Conservation (phyloP, 768 basidiomycete species). For the Gymnopilus dilepis region DNA sequence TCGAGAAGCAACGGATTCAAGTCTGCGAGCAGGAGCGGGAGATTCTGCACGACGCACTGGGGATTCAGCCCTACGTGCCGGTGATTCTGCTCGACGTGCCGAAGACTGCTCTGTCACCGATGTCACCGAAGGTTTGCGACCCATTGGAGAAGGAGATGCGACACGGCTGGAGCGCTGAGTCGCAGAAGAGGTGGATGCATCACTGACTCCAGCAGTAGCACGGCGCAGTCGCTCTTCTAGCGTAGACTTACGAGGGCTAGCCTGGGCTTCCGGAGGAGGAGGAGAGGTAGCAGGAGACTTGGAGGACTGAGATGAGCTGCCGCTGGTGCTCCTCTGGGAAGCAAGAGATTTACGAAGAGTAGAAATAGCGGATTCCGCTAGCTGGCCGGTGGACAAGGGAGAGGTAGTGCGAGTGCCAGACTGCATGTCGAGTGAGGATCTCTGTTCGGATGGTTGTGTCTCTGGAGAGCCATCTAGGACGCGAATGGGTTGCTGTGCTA, state of each 20-base stretch:
- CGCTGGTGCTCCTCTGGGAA: conserved; percentile 48
- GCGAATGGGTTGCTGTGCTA: conserved; percentile 56
- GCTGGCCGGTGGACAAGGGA: conserved; percentile 52
- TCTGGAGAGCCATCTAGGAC: conserved; percentile 34
- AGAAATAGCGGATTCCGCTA: conserved; percentile 64
- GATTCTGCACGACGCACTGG: neutral
- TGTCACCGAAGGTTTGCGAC: conserved; percentile 17
- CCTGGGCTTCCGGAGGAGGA: conserved; percentile 10
- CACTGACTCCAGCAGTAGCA: conserved; percentile 59
- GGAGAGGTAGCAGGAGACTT: conserved; percentile 20
- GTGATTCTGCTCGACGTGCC: neutral
- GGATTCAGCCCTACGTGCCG: neutral
- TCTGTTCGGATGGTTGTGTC: conserved; percentile 36
- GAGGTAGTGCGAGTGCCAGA: conserved; percentile 30
- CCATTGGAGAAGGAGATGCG: conserved; percentile 46
- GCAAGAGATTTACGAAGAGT: conserved; percentile 70
- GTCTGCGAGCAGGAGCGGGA: conserved; percentile 8
- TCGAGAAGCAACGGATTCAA: neutral
- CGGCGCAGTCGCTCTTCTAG: conserved; percentile 82
- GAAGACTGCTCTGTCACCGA: conserved; percentile 10
- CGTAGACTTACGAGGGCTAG: conserved; percentile 51
- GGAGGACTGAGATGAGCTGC: conserved; percentile 39
- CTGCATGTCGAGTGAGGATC: conserved; percentile 34
- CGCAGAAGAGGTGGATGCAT: conserved; percentile 45
- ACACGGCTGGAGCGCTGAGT: conserved; percentile 21